Conservation (phyloP, 1,139 yeast genomes). For the Scheffersomyces lignicola region DNA sequence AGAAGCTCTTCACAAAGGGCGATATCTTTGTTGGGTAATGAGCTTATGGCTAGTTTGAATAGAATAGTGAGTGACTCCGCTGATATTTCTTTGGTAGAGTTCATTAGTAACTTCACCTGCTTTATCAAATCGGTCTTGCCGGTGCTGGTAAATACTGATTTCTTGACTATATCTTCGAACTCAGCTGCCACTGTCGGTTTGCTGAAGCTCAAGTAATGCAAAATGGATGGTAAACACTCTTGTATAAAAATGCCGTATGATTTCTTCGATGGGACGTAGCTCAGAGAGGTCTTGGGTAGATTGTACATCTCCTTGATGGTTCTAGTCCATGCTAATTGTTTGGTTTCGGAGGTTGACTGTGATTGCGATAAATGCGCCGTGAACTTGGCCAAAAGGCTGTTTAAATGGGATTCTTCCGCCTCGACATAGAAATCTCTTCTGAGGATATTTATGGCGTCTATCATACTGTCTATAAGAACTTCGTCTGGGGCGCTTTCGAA, state of each 20-base stretch:
- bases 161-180: conserved; percentile 14
- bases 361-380: background rate
- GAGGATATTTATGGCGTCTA: conserved; percentile 18
- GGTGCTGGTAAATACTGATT: conserved; percentile 20
- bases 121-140: conserved; percentile 15
- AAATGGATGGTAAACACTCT: conserved; percentile 16
- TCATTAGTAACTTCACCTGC: conserved; percentile 20
- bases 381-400: background rate
- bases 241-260: conserved; percentile 25
- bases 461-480: conserved; percentile 15
- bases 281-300: conserved; percentile 25
- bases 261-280: conserved; percentile 32
- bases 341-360: too few relatives aligned
- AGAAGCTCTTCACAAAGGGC: conserved; percentile 46
- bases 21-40: conserved; percentile 26
- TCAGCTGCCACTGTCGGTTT: conserved; percentile 4
- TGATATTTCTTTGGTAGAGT: conserved; percentile 12
- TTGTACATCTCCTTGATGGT: conserved; percentile 24
- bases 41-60: conserved; percentile 25
- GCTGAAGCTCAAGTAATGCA: conserved; percentile 8
- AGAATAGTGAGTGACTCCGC: conserved; percentile 19
- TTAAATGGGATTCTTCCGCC: conserved; percentile 28
- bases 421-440: conserved; percentile 26
- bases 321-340: conserved; percentile 23
- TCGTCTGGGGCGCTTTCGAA: conserved; percentile 10